Percentiles rank a stretch among this genome's conserved stretches.
phyloP scores from a whole-genome alignment of 352 stramenopile species.

The Phytophthora tubulina region DNA sequence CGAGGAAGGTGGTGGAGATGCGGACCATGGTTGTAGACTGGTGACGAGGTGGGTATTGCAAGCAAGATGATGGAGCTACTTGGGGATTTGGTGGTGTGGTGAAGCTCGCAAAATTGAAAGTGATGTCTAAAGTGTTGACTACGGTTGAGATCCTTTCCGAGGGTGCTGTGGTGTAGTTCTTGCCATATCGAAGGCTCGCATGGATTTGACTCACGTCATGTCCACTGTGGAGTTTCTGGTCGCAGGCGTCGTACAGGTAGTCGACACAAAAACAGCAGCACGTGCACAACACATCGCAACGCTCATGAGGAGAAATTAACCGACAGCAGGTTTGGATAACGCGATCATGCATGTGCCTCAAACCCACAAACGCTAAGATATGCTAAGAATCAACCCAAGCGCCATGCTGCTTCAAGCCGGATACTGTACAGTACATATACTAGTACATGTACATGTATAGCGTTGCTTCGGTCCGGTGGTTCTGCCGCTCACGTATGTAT shows the following conservation, averaged over 20 bases:
- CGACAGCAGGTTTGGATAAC: not conserved
- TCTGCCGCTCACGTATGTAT: no score
- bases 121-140: not conserved
- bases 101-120: not conserved
- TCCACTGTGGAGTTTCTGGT: not conserved
- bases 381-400: constrained; percentile 1
- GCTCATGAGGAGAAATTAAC: not conserved
- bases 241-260: not conserved
- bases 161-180: not conserved
- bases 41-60: not conserved
- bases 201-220: constrained; percentile 10
- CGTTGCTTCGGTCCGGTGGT: no score
- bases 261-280: not conserved
- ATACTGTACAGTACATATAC: not conserved
- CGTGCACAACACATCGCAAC: constrained; percentile 3
- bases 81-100: not conserved
- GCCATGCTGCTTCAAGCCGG: not conserved
- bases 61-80: not conserved
- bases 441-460: not conserved
- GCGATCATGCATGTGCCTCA: not conserved
- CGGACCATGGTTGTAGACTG: constrained; percentile 12
- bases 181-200: not conserved
- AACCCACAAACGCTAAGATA: not conserved
- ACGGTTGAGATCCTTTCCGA: not conserved
- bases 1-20: constrained; percentile 6